Conservation (phyloP, 2,329 filamentous ascomycete genomes). For the Xylaria sp. region DNA sequence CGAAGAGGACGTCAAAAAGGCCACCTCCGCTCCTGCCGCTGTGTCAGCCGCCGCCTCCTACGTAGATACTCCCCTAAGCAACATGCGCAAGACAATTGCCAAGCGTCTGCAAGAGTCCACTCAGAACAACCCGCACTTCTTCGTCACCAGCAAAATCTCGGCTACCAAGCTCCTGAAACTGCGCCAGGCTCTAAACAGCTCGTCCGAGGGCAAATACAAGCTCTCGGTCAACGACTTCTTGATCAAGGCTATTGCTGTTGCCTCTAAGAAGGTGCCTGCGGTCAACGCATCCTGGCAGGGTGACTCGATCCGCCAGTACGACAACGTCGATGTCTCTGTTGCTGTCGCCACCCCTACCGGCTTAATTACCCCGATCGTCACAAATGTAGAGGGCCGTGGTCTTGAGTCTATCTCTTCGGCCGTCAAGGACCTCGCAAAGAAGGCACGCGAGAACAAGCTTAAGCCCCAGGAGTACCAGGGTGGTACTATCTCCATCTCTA, state of each 20-base stretch:
- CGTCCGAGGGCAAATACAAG: constrained; percentile 94
- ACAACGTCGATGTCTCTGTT: constrained; percentile 92
- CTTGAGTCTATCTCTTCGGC: constrained; percentile 87
- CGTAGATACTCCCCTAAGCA: constrained; percentile 84
- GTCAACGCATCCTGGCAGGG: constrained; percentile 97
- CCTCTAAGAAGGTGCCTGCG: constrained; percentile 91
- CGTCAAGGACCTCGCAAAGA: constrained; percentile 97
- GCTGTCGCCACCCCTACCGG: constrained; percentile 93
- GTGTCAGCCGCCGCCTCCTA: constrained; percentile 71
- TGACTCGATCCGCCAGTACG: constrained; percentile 92
- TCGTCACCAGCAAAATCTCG: constrained; percentile 89
- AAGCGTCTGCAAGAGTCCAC: constrained; percentile 88
- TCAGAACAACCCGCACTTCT: constrained; percentile 97
- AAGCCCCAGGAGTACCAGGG: constrained; percentile 99
- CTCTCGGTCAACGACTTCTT: constrained; percentile 99
- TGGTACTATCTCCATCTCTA: constrained; percentile 98
- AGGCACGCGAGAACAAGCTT: constrained; percentile 95
- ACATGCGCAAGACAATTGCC: constrained; percentile 99
- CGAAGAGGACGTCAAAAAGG: constrained; percentile 93
- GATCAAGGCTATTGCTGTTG: constrained; percentile 92
- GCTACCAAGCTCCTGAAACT: constrained; percentile 97
- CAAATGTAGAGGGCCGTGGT: constrained; percentile 85
- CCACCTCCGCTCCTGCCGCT: constrained; percentile 68
- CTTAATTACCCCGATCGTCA: constrained; percentile 97
- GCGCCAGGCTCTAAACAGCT: constrained; percentile 89